Evolutionary conservation across 352 stramenopile genomes (phyloP).

Genomic region (Phytophthora nicotianae): DNA sequence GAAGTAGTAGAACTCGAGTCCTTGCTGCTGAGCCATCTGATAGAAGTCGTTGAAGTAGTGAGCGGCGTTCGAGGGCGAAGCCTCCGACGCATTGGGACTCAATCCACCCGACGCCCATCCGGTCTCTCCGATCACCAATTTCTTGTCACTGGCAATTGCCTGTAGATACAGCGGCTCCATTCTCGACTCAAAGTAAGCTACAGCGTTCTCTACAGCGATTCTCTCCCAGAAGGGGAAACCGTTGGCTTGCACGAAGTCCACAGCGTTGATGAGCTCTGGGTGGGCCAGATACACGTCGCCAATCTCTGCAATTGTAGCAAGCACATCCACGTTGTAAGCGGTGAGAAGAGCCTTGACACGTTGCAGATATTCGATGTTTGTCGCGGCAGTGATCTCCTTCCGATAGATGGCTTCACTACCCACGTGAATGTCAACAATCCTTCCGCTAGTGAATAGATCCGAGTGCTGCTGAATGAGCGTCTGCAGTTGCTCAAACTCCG

Average conservation of each 20-base stretch:
- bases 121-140: conserved; percentile 70
- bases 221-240: conserved; percentile 77
- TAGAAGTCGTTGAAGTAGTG: conserved; percentile 69
- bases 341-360: conserved; percentile 46
- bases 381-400: conserved; percentile 50
- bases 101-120: conserved; percentile 60
- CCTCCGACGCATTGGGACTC: conserved; percentile 41
- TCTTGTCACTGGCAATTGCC: conserved; percentile 39
- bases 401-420: conserved; percentile 75
- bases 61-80: conserved; percentile 48
- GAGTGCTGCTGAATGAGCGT: conserved; percentile 37
- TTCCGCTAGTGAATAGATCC: conserved; percentile 27
- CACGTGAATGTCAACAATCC: conserved; percentile 62
- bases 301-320: conserved; percentile 73
- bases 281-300: conserved; percentile 62
- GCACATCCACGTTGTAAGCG: conserved; percentile 32
- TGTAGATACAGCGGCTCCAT: conserved; percentile 46
- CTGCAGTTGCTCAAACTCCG: conserved; percentile 46
- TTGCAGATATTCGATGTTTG: conserved; percentile 49
- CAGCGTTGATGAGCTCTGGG: conserved; percentile 46
- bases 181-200: conserved; percentile 44
- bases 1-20: conserved; percentile 76
- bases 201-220: conserved; percentile 39
- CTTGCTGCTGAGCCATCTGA: conserved; percentile 39
- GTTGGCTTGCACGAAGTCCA: conserved; percentile 69